phyloP scores from a whole-genome alignment of 1,139 yeast genomes.

The Saccharomyces hybrid region DNA sequence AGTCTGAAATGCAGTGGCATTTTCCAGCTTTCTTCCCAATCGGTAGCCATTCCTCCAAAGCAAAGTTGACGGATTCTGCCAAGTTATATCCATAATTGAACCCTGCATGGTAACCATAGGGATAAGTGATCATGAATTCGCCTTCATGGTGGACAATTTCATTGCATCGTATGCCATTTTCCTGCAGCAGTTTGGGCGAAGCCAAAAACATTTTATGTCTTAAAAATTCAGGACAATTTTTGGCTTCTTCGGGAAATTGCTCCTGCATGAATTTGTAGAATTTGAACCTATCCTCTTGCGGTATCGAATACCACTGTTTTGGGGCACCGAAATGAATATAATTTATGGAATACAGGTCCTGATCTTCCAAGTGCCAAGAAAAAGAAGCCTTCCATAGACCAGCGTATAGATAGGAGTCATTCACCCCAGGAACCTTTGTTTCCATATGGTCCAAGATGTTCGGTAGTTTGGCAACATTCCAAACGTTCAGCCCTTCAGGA shows the following conservation, averaged over 20 bases:
- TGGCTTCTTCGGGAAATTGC: conserved; percentile 56
- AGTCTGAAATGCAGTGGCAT: conserved; percentile 66
- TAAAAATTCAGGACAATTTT: conserved; percentile 60
- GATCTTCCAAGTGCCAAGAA: conserved; percentile 88
- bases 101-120: conserved; percentile 83
- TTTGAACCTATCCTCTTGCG: conserved; percentile 50
- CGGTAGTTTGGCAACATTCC: conserved; percentile 78
- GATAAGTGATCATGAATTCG: conserved; percentile 77
- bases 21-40: conserved; percentile 53
- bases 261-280: conserved; percentile 65
- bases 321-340: conserved; percentile 88
- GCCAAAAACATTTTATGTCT: conserved; percentile 76
- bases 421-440: conserved; percentile 70
- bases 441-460: conserved; percentile 62
- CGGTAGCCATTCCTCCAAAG: conserved; percentile 75
- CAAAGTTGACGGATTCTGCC: conserved; percentile 83
- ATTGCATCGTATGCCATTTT: conserved; percentile 55
- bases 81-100: conserved; percentile 79
- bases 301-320: conserved; percentile 84
- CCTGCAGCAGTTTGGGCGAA: conserved; percentile 54
- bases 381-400: conserved; percentile 88
- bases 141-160: conserved; percentile 58
- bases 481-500: conserved; percentile 39
- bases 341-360: conserved; percentile 76
- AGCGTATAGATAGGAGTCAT: conserved; percentile 75